These are phyloP conservation scores for Nicotiana obtusifolia DNA, from an alignment of 257 asterid species.

Conservation along the genomic window DNA sequence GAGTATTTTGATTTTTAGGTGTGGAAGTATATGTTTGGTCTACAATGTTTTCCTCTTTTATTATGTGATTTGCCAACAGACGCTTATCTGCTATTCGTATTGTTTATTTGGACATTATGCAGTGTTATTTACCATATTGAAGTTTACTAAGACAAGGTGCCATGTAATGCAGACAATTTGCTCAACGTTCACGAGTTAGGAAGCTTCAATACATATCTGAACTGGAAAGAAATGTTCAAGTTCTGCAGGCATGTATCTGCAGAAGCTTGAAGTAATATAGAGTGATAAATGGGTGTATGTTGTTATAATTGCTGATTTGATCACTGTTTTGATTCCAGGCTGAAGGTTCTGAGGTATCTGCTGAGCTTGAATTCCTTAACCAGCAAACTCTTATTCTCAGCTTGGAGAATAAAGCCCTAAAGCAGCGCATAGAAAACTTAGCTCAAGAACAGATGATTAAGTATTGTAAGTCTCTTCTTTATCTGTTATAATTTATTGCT, in stretches of 20 bases:
- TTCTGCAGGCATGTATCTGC: constrained; percentile 54
- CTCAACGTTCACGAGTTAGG: constrained; percentile 96
- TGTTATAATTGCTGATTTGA: constrained; percentile 13
- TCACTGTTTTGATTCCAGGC: constrained; percentile 43
- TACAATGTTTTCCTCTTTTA: neutral
- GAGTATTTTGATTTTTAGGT: neutral
- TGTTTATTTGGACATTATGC: neutral
- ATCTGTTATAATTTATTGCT: neutral
- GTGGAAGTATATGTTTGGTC: neutral
- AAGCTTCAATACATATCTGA: constrained; percentile 92
- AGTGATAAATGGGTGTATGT: neutral
- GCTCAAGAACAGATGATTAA: constrained; percentile 87
- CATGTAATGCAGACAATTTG: constrained; percentile 74
- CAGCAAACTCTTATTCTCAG: constrained; percentile 73
- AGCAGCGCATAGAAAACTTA: constrained; percentile 74
- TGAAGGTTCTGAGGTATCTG: constrained; percentile 77
- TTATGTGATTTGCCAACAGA: neutral
- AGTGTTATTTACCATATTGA: neutral
- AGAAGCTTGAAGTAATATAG: constrained; percentile 7
- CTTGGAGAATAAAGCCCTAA: constrained; percentile 89
- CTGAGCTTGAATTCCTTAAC: constrained; percentile 83
- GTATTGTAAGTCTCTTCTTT: constrained; percentile 45
- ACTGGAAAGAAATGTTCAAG: constrained; percentile 84
- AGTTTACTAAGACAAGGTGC: constrained; percentile 1
- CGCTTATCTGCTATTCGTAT: neutral